These are phyloP conservation scores for Fibroporia radiculosa DNA, from an alignment of 768 basidiomycete species.

Conservation along the genomic window DNA sequence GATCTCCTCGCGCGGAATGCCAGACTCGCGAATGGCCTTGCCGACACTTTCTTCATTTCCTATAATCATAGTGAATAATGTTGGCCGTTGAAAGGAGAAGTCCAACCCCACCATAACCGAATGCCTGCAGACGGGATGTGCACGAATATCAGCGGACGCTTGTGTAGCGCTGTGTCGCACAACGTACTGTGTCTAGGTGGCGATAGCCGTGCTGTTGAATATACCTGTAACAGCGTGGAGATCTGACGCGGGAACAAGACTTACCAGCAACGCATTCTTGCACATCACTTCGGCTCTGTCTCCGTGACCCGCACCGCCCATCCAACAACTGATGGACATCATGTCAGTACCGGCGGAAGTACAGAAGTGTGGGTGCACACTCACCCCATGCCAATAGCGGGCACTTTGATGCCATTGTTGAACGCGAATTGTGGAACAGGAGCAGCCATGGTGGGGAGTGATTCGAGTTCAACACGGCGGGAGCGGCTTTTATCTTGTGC, in stretches of 20 bases:
- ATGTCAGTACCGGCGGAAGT: neutral
- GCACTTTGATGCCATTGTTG: conserved; percentile 76
- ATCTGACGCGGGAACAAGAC: neutral
- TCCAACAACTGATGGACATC: conserved; percentile 80
- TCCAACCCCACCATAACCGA: conserved; percentile 6
- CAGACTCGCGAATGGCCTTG: conserved; percentile 48
- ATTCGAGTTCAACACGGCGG: no score
- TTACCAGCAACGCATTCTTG: conserved; percentile 12
- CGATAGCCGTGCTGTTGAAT: conserved; percentile 49
- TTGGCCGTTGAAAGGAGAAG: neutral
- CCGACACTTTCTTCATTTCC: conserved; percentile 77
- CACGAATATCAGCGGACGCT: neutral
- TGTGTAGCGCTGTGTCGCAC: no score
- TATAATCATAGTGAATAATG: neutral
- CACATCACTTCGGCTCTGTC: conserved; percentile 42
- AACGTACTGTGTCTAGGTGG: conserved; percentile 52
- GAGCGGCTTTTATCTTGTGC: no score
- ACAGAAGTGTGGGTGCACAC: neutral
- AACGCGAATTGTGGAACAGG: conserved; percentile 33
- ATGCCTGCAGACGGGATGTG: neutral
- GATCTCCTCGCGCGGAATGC: conserved; percentile 37
- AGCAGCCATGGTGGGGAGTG: no score
- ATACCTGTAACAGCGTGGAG: conserved; percentile 45
- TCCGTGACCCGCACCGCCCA: conserved; percentile 47
- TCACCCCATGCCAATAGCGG: conserved; percentile 58